Percentiles rank a stretch among this genome's conserved stretches.
Evolutionary conservation across 2,329 filamentous ascomycete genomes (phyloP).

Genomic region (Knufia fluminis): DNA sequence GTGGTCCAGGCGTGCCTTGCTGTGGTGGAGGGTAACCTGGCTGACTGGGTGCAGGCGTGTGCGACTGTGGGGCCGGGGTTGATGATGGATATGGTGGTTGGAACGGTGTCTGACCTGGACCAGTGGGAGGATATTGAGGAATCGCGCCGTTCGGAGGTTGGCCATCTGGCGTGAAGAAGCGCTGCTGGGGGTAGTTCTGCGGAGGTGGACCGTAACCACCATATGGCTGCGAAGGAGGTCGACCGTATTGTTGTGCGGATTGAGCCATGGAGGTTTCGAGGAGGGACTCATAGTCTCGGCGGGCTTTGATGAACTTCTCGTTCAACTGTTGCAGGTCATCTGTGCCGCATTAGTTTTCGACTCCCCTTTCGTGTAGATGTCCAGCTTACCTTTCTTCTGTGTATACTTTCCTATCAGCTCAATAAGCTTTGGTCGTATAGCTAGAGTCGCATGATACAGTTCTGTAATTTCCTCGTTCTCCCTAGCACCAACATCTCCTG

Average conservation of each 20-base stretch:
- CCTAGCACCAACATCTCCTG: slow-evolving; percentile 67
- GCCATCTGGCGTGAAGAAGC: slow-evolving; percentile 52
- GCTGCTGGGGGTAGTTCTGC: slow-evolving; percentile 40
- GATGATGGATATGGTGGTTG: slow-evolving; percentile 32
- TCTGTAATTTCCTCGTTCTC: slow-evolving; percentile 95
- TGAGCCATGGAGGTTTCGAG: slow-evolving; percentile 95
- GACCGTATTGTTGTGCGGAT: slow-evolving; percentile 53
- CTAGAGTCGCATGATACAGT: slow-evolving; percentile 83
- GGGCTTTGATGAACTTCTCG: slow-evolving; percentile 98
- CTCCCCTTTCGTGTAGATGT: neutral
- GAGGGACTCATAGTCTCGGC: slow-evolving; percentile 91
- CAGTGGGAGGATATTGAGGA: slow-evolving; percentile 15
- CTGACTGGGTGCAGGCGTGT: slow-evolving; percentile 32
- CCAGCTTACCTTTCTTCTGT: slow-evolving; percentile 77
- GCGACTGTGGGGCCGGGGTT: slow-evolving; percentile 42
- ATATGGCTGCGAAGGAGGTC: slow-evolving; percentile 24
- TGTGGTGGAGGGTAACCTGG: slow-evolving; percentile 15
- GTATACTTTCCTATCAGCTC: slow-evolving; percentile 98
- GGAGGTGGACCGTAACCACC: slow-evolving; percentile 31
- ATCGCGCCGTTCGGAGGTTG: slow-evolving; percentile 26
- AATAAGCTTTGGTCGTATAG: slow-evolving; percentile 92
- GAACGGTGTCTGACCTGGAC: slow-evolving; percentile 17
- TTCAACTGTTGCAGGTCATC: slow-evolving; percentile 98
- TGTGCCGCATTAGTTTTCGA: slow-evolving; percentile 33
- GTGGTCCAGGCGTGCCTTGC: slow-evolving; percentile 29